Evolutionary conservation across 352 stramenopile genomes (phyloP), one percentile per base, ranked within the genome.

Genomic region (Peronospora farinosa): DNA sequence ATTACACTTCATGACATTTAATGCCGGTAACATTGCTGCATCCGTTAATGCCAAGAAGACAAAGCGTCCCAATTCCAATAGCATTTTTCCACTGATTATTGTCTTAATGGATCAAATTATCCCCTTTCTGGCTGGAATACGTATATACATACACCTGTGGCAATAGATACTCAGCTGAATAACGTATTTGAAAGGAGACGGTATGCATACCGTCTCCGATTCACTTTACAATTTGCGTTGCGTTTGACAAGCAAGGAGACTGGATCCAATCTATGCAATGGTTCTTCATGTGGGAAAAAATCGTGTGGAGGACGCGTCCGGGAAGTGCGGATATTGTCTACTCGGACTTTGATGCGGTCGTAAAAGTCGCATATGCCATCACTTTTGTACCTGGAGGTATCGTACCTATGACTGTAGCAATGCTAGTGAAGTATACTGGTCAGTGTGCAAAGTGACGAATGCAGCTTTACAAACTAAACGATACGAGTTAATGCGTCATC

Each of bases 231-330:
- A n/a, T n/a, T n/a, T n/a, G n/a, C n/a, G n/a, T n/a, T n/a, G n/a
- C n/a, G n/a, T n/a, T n/a, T n/a, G n/a, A n/a, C n/a, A n/a, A n/a
- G n/a, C 74, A 90, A 33, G 84, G 75, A 25, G 75, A 95, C 35
- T 99, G 97, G 97, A 72, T 99, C 49, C 99, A 99, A 68, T 74
- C 84, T 96, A 95, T 17, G 91, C 91, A 12, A 91, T 96, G 4
- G 96, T 99, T 0, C 95, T 99, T 51, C 96, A 99, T 74, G 96
- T 99, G 3, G 97, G 97, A 15, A 99, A 99, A 52, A 99, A 99
- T 67, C 82, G 83, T 16, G 80, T 99, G 4, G 85, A 98, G 37
- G 80, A 95, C 46, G 48, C 71, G 3, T 72, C 41, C 15, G 88
- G 86, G 62, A 83, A 79, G 27, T 65, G 62, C 12, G 78, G 77